Evolutionary conservation across 306 rosid genomes (phyloP).

Genomic region (Dryas alaskensis): DNA sequence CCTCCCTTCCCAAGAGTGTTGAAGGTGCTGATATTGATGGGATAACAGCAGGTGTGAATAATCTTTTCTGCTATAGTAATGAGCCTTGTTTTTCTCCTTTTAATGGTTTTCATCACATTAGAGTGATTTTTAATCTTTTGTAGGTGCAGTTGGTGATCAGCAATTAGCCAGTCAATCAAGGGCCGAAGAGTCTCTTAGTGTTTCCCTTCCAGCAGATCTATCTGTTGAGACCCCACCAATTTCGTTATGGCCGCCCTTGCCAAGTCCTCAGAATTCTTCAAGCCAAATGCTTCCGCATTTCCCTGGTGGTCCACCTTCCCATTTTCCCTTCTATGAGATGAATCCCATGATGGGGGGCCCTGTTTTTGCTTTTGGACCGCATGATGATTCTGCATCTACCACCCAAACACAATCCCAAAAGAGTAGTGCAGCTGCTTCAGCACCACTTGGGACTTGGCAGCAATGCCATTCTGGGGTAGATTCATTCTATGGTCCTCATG

Average conservation of each 20-base stretch:
- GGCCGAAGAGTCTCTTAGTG: constrained; percentile 74
- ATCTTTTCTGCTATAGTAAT: background rate
- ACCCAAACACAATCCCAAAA: constrained; percentile 68
- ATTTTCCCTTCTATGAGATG: constrained; percentile 91
- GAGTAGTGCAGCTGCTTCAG: constrained; percentile 50
- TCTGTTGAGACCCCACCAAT: constrained; percentile 88
- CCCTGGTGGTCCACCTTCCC: constrained; percentile 75
- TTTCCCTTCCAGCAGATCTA: constrained; percentile 89
- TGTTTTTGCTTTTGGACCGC: constrained; percentile 81
- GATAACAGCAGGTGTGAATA: constrained; percentile 48
- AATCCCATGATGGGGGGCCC: constrained; percentile 95
- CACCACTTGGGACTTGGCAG: constrained; percentile 79
- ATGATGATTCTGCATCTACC: constrained; percentile 70
- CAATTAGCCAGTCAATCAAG: constrained; percentile 63
- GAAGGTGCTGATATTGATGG: constrained; percentile 54
- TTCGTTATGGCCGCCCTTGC: constrained; percentile 77
- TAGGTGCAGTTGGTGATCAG: constrained; percentile 63
- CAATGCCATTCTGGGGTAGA: constrained; percentile 93
- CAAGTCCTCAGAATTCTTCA: constrained; percentile 67
- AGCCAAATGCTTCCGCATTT: constrained; percentile 84
- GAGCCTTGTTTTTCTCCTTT: background rate
- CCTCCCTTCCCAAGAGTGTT: constrained; percentile 36
- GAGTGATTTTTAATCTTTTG: constrained; percentile 23
- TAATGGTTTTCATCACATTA: background rate
- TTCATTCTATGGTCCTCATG: constrained; percentile 90